phyloP scores from a whole-genome alignment of 495 filamentous ascomycete genomes.

The Endocarpon pusillum region DNA sequence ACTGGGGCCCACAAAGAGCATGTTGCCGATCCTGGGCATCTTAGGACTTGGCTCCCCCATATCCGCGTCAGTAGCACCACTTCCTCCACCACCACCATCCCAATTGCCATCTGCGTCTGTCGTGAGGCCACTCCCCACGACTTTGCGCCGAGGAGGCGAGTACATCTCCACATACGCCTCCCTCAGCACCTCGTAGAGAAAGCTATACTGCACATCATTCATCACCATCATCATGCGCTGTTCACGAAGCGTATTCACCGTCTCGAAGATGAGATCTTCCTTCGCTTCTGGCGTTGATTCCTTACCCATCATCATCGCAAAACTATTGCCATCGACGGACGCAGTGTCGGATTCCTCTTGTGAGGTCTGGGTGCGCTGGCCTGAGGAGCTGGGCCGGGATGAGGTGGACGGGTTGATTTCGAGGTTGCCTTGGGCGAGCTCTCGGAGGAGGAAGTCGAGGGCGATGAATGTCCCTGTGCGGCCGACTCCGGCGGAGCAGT shows the following conservation, averaged over 20 bases:
- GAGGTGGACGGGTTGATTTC: slow-evolving; percentile 16
- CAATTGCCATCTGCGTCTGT: no score
- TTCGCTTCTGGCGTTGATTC: slow-evolving; percentile 19
- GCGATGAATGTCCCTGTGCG: slow-evolving; percentile 91
- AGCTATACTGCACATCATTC: slow-evolving; percentile 66
- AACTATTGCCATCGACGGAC: slow-evolving; percentile 10
- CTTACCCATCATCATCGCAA: not conserved
- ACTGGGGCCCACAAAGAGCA: no score
- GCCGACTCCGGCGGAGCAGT: slow-evolving; percentile 89
- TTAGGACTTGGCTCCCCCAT: no score
- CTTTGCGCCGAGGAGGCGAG: no score
- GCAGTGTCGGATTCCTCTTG: slow-evolving; percentile 3
- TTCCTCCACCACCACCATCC: no score
- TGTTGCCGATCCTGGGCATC: no score
- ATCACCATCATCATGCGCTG: slow-evolving; percentile 97
- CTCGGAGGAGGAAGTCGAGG: slow-evolving; percentile 71
- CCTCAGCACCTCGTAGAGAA: slow-evolving; percentile 75
- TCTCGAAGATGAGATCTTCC: slow-evolving; percentile 47
- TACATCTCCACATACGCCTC: slow-evolving; percentile 50
- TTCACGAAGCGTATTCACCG: slow-evolving; percentile 66
- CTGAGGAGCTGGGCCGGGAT: slow-evolving; percentile 12
- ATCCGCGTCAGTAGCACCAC: no score
- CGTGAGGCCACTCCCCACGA: no score
- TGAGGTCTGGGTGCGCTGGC: slow-evolving; percentile 1
- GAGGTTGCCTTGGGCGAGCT: slow-evolving; percentile 60